These are phyloP conservation scores for Colletotrichum sp. DNA, from an alignment of 2,329 filamentous ascomycete species.

Conservation along the genomic window DNA sequence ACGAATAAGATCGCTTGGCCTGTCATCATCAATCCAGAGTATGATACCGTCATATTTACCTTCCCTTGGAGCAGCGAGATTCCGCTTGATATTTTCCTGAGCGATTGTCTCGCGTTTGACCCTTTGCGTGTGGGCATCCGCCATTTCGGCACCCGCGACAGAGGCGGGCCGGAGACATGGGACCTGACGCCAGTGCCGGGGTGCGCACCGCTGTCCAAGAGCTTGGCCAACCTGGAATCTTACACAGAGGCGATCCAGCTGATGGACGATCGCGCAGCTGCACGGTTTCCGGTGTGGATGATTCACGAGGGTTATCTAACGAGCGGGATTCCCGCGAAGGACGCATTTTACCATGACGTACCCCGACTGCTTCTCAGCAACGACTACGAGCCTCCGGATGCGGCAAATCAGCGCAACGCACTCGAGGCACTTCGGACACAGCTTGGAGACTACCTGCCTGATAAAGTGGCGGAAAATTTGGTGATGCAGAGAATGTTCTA, in stretches of 20 bases:
- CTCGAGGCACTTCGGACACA: slow-evolving; percentile 2
- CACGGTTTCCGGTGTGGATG: slow-evolving; percentile 21
- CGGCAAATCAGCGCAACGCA: slow-evolving; percentile 10
- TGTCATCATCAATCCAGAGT: slow-evolving; percentile 23
- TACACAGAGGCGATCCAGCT: slow-evolving; percentile 22
- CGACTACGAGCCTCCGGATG: slow-evolving; percentile 16
- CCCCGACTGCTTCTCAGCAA: slow-evolving; percentile 13
- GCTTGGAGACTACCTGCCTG: slow-evolving; percentile 6
- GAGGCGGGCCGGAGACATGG: slow-evolving; percentile 20
- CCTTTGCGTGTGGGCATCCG: slow-evolving; percentile 16
- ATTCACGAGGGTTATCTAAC: slow-evolving; percentile 21
- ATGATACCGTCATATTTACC: slow-evolving; percentile 23
- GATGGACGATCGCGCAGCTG: slow-evolving; percentile 17
- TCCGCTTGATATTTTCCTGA: slow-evolving; percentile 18
- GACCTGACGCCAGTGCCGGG: slow-evolving; percentile 19
- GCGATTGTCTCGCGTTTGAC: slow-evolving; percentile 20
- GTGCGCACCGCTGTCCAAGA: slow-evolving; percentile 11
- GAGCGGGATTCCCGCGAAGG: slow-evolving; percentile 11
- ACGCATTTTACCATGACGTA: slow-evolving; percentile 14
- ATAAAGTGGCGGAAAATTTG: not conserved
- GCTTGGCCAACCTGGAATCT: slow-evolving; percentile 14
- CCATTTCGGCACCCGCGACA: slow-evolving; percentile 18
- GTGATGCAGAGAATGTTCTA: slow-evolving; percentile 23
- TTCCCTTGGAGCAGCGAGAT: slow-evolving; percentile 23
- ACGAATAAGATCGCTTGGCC: slow-evolving; percentile 22